phyloP scores from a whole-genome alignment of 1,139 yeast genomes.

The Candida labiduridarum region DNA sequence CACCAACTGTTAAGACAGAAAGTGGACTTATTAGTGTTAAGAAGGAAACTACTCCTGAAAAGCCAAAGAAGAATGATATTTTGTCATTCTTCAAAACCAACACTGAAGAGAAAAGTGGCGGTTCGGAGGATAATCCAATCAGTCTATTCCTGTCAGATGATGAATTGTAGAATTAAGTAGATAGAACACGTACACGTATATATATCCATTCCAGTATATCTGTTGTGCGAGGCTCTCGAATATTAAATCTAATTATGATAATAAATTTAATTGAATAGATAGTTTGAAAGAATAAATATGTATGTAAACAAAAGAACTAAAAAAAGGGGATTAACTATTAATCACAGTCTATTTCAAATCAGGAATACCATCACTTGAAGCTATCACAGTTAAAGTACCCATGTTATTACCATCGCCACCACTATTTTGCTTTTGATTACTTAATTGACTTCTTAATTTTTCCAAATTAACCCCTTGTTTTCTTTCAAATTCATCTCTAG shows the following conservation, averaged over 20 bases:
- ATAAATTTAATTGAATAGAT: neutral
- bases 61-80: conserved; percentile 13
- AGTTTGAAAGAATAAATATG: neutral
- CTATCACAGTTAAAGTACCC: conserved; percentile 1
- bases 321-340: neutral
- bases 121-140: conserved; percentile 6
- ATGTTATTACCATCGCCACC: neutral
- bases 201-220: neutral
- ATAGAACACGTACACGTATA: too few relatives aligned
- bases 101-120: conserved; percentile 3
- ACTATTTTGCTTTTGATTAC: conserved; percentile 11
- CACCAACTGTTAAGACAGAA: conserved; percentile 6
- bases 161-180: conserved; percentile 7
- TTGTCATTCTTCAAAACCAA: conserved; percentile 15
- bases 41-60: conserved; percentile 13
- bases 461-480: conserved; percentile 40
- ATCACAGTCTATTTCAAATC: conserved; percentile 4
- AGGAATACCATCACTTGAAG: conserved; percentile 14
- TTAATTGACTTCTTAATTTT: conserved; percentile 11
- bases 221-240: too few relatives aligned
- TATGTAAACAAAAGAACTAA: neutral
- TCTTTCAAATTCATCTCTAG: conserved; percentile 37
- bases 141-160: conserved; percentile 16
- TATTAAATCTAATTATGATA: too few relatives aligned
- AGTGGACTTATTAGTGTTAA: conserved; percentile 10